Evolutionary conservation across 176 grass and related monocot species (phyloP), one percentile per base, ranked within the genome.

Genomic region (Aegilops speltoides): DNA sequence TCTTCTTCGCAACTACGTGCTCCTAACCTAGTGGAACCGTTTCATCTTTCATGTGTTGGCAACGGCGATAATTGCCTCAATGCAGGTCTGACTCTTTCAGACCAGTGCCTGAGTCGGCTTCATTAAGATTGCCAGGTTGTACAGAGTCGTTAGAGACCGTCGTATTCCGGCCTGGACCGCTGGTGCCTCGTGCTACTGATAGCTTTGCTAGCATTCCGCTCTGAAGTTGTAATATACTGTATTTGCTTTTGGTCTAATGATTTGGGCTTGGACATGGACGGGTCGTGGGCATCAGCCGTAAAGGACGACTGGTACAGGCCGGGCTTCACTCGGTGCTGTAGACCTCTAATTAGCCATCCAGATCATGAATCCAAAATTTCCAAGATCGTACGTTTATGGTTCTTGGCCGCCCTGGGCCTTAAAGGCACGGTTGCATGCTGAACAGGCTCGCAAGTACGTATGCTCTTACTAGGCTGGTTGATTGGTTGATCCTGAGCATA

Each of bases 31-130:
- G 31, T 13, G 13, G 75, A 46, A 64, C 73, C 66, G 5, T 19
- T 25, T 52, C 28, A 4, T 4, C 3, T 19, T 25, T 52, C 28
- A 4, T 2, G 17, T 50, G 73, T 26, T 56, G 5, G 32, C 41
- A 60, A 28, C 64, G 28, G 26, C 31, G 13, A 28, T 7, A 68
- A 56, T 84, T 84, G 38, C n/a, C 60, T 67, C 10, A 37, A 82
- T 82, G 79, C 79, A 24, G 62, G 41, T 76, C 36, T 28, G 23
- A 37, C 37, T 74, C 59, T 74, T 52, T 20, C 43, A 52, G 80
- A 12, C 29, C 1, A 54, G 22, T 74, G 26, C 38, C 37, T 4
- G 65, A 59, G 78, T 57, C 34, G 26, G 15, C 57, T 73, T 46
- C 20, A 20, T 43, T 48, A 64, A 80, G 40, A 26, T 10, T 64